phyloP scores from a whole-genome alignment of 257 asterid species.

The Przewalskia tangutica region DNA sequence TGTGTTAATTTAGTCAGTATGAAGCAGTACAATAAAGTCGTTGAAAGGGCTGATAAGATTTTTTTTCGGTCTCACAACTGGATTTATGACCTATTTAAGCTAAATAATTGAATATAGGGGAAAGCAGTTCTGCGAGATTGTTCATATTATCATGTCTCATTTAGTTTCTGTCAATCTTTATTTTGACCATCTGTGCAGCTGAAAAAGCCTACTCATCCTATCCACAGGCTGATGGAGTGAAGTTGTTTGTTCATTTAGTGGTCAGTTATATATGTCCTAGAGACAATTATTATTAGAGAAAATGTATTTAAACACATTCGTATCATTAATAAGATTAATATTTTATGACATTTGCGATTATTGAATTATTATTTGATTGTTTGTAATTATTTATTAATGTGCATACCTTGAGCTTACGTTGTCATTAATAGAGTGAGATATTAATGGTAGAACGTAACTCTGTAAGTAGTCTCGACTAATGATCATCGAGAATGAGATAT shows the following conservation, averaged over 20 bases:
- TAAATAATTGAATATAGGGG: not conserved
- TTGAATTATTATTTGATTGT: too few relatives aligned
- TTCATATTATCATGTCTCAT: not conserved
- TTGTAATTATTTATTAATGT: too few relatives aligned
- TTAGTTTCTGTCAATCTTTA: not conserved
- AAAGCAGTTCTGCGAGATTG: not conserved
- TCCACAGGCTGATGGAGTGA: conserved; percentile 83
- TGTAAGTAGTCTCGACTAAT: too few relatives aligned
- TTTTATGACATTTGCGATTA: too few relatives aligned
- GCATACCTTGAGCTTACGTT: too few relatives aligned
- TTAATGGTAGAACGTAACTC: too few relatives aligned
- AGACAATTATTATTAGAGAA: too few relatives aligned
- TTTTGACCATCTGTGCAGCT: conserved; percentile 31
- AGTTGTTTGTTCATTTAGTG: conserved; percentile 72
- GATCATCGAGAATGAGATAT: too few relatives aligned
- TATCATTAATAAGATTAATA: too few relatives aligned
- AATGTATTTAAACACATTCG: too few relatives aligned
- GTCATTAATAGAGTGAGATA: too few relatives aligned
- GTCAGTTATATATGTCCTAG: too few relatives aligned
- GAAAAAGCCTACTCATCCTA: conserved; percentile 81
- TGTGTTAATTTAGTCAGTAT: not conserved
- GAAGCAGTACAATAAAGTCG: not conserved
- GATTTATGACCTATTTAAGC: not conserved
- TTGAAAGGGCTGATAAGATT: not conserved
- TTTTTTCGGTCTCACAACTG: not conserved